Evolutionary conservation across 202 grass and related monocot species (phyloP), one percentile per base, ranked within the genome.

Genomic region (Zizania palustris): DNA sequence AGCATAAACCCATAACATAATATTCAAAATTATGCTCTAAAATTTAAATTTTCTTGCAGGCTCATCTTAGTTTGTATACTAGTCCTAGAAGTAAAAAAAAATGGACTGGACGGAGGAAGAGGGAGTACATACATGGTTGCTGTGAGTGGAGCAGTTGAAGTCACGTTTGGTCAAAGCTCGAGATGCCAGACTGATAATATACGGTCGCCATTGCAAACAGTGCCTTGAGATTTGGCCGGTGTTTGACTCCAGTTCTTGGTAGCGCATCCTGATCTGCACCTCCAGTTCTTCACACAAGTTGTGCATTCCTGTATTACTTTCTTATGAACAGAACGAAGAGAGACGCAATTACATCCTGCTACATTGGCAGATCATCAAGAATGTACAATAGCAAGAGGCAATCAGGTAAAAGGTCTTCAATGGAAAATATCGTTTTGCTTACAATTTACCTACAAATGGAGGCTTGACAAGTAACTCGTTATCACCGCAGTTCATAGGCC

Each of bases 121-220:
- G 28, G 28, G 28, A 28, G 28, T 28, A 28, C 28, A 46, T 3
- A 9, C 45, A 46, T 46, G 45, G 45, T 46, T 9, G 4, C 19
- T 21, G 63, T 20, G n/a, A 21, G 3, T 11, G 51, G 16, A 37
- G 16, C 19, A 6, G 15, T 2, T 42, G 45, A 4, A 5, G n/a
- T 7, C 11, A 45, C 22, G 21, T 63, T 34, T 64, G 20, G 59
- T 81, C 58, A 57, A 81, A 58, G 70, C 33, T 40, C 61, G 50
- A 45, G 79, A 74, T 74, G 50, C 49, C 36, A 82, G 42, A 33
- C 8, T 28, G 28, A 28, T 28, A 28, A 28, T 28, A 28, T 28
- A 28, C 28, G 28, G 4, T 49, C 3, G 49, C 6, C 16, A 18
- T 53, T 19, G 19, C 51, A 54, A 19, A 49, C 1, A 54, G 6